Conservation (phyloP, 2,329 filamentous ascomycete genomes). For the Venturia pyrina region DNA sequence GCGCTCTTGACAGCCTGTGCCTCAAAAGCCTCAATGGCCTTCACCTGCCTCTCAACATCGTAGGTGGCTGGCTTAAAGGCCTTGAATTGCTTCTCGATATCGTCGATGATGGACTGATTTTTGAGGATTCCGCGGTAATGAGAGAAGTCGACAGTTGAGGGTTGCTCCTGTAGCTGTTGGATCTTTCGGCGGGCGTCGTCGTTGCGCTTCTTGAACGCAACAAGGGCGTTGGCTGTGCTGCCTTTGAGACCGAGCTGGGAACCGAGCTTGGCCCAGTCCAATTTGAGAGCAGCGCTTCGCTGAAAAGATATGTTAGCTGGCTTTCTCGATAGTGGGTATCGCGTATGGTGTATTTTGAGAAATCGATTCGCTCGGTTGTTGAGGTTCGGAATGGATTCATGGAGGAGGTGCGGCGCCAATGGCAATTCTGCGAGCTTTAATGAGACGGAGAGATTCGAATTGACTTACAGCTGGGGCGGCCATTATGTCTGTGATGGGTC, state of each 20-base stretch:
- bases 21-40: conserved; percentile 97
- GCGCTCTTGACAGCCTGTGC: conserved; percentile 94
- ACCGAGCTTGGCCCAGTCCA: conserved; percentile 97
- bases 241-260: conserved; percentile 92
- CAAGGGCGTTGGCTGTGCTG: conserved; percentile 81
- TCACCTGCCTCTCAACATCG: conserved; percentile 87
- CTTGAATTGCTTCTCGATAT: conserved; percentile 94
- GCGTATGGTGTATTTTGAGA: conserved; percentile 15
- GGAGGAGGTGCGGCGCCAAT: conserved; percentile 17
- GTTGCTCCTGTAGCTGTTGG: conserved; percentile 68
- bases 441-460: conserved; percentile 14
- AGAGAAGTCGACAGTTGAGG: conserved; percentile 82
- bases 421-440: conserved; percentile 19
- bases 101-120: conserved; percentile 90
- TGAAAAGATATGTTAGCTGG: conserved; percentile 36
- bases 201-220: conserved; percentile 99
- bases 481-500: conserved; percentile 27
- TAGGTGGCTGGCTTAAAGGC: conserved; percentile 88
- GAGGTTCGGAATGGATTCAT: conserved; percentile 8
- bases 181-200: conserved; percentile 96
- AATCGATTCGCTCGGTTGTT: neutral
- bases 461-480: conserved; percentile 31
- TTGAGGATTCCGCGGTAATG: conserved; percentile 88
- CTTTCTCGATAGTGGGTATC: conserved; percentile 17
- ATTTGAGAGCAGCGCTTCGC: conserved; percentile 97